Evolutionary conservation across 768 basidiomycete species (phyloP).

Genomic region (Russula olivacea): DNA sequence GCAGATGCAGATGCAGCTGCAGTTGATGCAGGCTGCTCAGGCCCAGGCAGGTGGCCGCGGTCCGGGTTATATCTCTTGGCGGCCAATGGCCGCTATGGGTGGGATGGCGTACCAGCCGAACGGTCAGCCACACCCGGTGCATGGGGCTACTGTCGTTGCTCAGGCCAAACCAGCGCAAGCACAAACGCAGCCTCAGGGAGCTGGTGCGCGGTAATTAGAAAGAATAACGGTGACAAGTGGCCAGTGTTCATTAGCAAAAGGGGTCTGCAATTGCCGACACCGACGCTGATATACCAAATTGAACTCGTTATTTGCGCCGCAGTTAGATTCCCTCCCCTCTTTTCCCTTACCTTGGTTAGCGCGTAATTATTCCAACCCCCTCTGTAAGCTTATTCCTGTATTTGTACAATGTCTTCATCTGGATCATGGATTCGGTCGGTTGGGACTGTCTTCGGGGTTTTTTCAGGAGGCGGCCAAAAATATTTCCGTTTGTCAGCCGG

Average conservation of each 20-base stretch:
- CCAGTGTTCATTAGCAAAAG: neutral
- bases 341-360: neutral
- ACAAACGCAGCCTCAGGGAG: constrained; percentile 23
- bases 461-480: neutral
- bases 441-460: neutral
- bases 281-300: neutral
- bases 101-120: constrained; percentile 6
- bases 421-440: neutral
- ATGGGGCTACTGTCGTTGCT: neutral
- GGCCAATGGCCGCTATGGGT: neutral
- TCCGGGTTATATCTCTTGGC: neutral
- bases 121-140: neutral
- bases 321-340: neutral
- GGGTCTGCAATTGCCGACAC: neutral
- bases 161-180: constrained; percentile 12
- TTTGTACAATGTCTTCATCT: constrained; percentile 9
- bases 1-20: constrained; percentile 17
- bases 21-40: constrained; percentile 18
- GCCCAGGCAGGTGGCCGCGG: constrained; percentile 22
- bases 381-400: constrained; percentile 19
- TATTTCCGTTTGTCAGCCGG: neutral
- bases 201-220: constrained; percentile 8
- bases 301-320: neutral
- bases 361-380: neutral
- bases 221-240: neutral